Evolutionary conservation across 176 grass and related monocot species (phyloP).

Genomic region (Urochloa ruziziensis): DNA sequence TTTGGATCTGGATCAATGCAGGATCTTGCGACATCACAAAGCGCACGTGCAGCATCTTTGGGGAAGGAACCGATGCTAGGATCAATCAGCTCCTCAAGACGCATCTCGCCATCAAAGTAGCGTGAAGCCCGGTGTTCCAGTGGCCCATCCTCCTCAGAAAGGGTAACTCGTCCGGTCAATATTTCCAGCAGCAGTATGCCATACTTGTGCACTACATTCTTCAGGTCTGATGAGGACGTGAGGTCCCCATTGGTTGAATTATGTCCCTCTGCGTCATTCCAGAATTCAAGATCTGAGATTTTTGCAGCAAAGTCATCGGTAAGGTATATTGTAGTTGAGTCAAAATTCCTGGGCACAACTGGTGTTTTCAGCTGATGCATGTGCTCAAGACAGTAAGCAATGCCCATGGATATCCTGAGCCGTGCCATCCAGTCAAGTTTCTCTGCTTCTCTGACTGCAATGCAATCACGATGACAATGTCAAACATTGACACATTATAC

Average conservation of each 20-base stretch:
- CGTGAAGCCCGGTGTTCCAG: slow-evolving; percentile 46
- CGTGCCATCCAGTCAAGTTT: slow-evolving; percentile 65
- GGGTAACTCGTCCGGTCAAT: slow-evolving; percentile 52
- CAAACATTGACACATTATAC: neutral
- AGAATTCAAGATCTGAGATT: slow-evolving; percentile 59
- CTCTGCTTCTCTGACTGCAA: slow-evolving; percentile 72
- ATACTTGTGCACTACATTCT: slow-evolving; percentile 52
- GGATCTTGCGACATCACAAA: slow-evolving; percentile 53
- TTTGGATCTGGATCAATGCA: slow-evolving; percentile 53
- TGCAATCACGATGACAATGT: neutral
- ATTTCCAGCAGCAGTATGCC: slow-evolving; percentile 75
- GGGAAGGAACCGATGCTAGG: slow-evolving; percentile 37
- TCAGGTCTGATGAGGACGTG: neutral
- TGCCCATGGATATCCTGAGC: slow-evolving; percentile 89
- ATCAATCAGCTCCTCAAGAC: slow-evolving; percentile 51
- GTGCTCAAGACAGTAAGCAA: slow-evolving; percentile 80
- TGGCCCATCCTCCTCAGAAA: slow-evolving; percentile 44
- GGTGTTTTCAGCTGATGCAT: slow-evolving; percentile 70
- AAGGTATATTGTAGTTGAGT: slow-evolving; percentile 68
- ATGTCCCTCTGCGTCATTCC: slow-evolving; percentile 23
- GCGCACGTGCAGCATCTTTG: slow-evolving; percentile 23
- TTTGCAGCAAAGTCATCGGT: slow-evolving; percentile 86
- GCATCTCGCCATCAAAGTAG: slow-evolving; percentile 35
- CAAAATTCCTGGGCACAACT: slow-evolving; percentile 44
- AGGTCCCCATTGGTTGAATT: neutral